phyloP scores from a whole-genome alignment of 2,329 filamentous ascomycete genomes.

The Tricladium varicosporioides region DNA sequence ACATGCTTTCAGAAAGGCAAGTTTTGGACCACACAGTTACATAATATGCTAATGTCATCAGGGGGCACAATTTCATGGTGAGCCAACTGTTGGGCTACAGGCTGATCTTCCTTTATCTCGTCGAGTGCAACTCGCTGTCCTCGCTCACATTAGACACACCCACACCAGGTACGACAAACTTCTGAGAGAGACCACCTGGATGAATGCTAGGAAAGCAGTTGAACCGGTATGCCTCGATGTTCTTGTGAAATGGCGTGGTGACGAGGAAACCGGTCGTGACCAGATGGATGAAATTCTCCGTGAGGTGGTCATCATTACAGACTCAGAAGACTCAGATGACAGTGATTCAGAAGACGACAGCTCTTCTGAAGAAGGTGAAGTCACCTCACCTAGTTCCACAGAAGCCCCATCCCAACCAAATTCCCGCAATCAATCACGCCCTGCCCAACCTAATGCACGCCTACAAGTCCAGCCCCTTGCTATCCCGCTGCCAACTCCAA shows the following conservation, averaged over 20 bases:
- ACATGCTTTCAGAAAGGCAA: conserved; percentile 61
- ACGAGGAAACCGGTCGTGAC: conserved; percentile 66
- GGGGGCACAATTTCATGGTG: conserved; percentile 51
- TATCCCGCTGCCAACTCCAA: not conserved
- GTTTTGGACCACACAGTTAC: conserved; percentile 24
- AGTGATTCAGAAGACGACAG: conserved; percentile 19
- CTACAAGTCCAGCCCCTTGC: not conserved
- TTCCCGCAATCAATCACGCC: conserved; percentile 16
- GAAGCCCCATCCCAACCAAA: conserved; percentile 14
- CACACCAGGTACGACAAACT: conserved; percentile 65
- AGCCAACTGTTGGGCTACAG: conserved; percentile 57
- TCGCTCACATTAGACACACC: conserved; percentile 66
- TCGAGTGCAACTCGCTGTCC: conserved; percentile 62
- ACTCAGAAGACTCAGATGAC: conserved; percentile 33
- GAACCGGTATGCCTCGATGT: conserved; percentile 61
- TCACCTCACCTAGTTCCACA: conserved; percentile 21
- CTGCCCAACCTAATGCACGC: not conserved
- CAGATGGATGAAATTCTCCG: conserved; percentile 65
- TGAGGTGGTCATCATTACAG: conserved; percentile 62
- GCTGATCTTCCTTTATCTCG: conserved; percentile 55
- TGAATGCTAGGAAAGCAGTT: conserved; percentile 59
- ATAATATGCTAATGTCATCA: conserved; percentile 29
- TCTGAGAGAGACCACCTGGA: conserved; percentile 55
- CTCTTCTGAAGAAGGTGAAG: conserved; percentile 26
- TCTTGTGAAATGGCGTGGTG: conserved; percentile 70